Conservation (phyloP, 495 filamentous ascomycete genomes). For the Xylaria intraflava region DNA sequence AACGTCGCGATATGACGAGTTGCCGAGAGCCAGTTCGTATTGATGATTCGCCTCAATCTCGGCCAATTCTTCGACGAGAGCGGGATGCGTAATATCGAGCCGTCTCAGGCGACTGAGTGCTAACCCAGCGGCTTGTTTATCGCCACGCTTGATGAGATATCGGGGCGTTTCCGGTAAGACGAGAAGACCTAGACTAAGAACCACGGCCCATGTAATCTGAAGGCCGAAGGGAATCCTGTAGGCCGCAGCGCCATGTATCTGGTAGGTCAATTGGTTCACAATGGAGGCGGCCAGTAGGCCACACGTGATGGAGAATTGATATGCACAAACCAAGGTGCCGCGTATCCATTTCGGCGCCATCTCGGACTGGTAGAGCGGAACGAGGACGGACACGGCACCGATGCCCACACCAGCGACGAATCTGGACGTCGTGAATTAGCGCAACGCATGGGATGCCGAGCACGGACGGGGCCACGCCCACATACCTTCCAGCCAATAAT, state of each 20-base stretch:
- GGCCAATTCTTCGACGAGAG: slow-evolving; percentile 68
- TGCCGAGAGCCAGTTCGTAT: slow-evolving; percentile 71
- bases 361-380: slow-evolving; percentile 86
- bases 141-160: slow-evolving; percentile 72
- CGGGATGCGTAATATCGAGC: slow-evolving; percentile 67
- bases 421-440: slow-evolving; percentile 24
- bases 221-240: slow-evolving; percentile 84
- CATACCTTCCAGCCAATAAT: slow-evolving; percentile 52
- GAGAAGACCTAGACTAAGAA: slow-evolving; percentile 65
- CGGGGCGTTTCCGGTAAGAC: slow-evolving; percentile 84
- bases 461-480: background rate
- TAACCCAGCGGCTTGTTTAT: slow-evolving; percentile 61
- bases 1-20: slow-evolving; percentile 67
- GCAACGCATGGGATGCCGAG: background rate
- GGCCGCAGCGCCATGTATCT: slow-evolving; percentile 53
- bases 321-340: slow-evolving; percentile 82
- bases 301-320: slow-evolving; percentile 84
- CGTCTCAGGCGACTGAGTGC: slow-evolving; percentile 71
- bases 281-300: slow-evolving; percentile 77
- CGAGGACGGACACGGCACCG: slow-evolving; percentile 71
- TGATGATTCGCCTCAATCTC: slow-evolving; percentile 90
- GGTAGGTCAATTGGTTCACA: slow-evolving; percentile 71
- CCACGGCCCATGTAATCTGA: slow-evolving; percentile 78
- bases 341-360: slow-evolving; percentile 88
- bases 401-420: slow-evolving; percentile 76